Percentiles rank a stretch among this genome's conserved stretches.
phyloP scores from a whole-genome alignment of 441 rosid species.

The Pelargonium cotyledonis region DNA sequence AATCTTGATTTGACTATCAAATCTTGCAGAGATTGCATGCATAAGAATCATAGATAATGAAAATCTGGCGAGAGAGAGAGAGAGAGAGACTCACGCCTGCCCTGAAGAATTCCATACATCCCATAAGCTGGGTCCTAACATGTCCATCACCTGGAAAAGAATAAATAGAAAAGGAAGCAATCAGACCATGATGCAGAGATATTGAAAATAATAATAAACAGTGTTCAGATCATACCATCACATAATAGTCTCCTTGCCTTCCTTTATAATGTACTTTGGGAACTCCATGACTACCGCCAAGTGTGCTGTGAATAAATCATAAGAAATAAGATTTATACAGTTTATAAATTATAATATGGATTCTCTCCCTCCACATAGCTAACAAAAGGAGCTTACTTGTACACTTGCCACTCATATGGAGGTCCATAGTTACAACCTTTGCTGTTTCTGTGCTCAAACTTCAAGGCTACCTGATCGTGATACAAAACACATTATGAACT shows the following conservation, averaged over 20 bases:
- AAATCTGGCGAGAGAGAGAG: not conserved
- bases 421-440: conserved; percentile 75
- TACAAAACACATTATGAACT: too few relatives aligned
- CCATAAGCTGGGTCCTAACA: conserved; percentile 98
- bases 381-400: conserved; percentile 35
- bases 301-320: conserved; percentile 40
- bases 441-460: conserved; percentile 69
- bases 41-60: not conserved
- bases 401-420: conserved; percentile 69
- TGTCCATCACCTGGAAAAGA: conserved; percentile 86
- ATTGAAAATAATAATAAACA: conserved; percentile 3
- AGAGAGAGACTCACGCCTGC: conserved; percentile 67
- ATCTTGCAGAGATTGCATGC: not conserved
- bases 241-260: conserved; percentile 90
- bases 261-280: conserved; percentile 95
- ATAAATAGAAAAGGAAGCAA: not conserved
- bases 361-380: too few relatives aligned
- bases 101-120: conserved; percentile 97
- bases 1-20: not conserved
- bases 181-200: not conserved
- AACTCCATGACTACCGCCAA: conserved; percentile 98
- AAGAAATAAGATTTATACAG: conserved; percentile 26
- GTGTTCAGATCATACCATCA: conserved; percentile 47
- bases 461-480: conserved; percentile 50
- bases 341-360: too few relatives aligned